Base-by-base conservation (phyloP, 345 rosid genomes). In the Hibiscus tridactylites region DNA sequence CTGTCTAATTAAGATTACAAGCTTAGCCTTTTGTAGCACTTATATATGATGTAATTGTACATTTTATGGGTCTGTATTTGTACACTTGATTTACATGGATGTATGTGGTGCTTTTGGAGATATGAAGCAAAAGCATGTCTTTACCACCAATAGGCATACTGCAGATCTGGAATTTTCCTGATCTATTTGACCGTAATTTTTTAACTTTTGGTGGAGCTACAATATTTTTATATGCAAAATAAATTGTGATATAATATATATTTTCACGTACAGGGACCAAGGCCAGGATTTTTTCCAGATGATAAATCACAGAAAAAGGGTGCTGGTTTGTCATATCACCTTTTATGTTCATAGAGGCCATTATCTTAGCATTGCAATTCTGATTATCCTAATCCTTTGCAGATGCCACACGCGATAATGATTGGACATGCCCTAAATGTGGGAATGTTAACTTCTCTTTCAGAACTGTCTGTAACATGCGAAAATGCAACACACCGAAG, bases 401-500 rank as follows among this genome's bases (percentile, higher is more conserved):
- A 95, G 99, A 95, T 81, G 82, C 87, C 16, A 70, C 93, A n/a
- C 90, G 97, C 19, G 99, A 95, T 77, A 90, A 89, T 84, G 98
- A 95, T 78, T 95, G 99, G 98, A 82, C 93, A 42, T 95, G 99
- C 79, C 98, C 98, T 1, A 95, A 92, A 76, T 95, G 99, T 77
- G 99, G 98, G 57, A 95, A 95, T 74, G 79, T 95, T 57, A 95
- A 95, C 83, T 95, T 95, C 79, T 95, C 99, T 37, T 95, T 92
- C 71, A 86, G 99, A 84, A 83, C 83, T 72, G 84, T 92, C 77
- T 95, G 99, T 85, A 95, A 95, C 88, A 95, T 95, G 99, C 86
- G 99, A 78, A 95, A 92, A 78, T 95, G 99, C 89, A 95, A 88
- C 78, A 95, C 98, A 9, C 96, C 96, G 52, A 95, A 90, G 86